Evolutionary conservation across 345 rosid species (phyloP), one percentile per base, ranked within the genome.

Genomic region (Eucalyptus paniculata): DNA sequence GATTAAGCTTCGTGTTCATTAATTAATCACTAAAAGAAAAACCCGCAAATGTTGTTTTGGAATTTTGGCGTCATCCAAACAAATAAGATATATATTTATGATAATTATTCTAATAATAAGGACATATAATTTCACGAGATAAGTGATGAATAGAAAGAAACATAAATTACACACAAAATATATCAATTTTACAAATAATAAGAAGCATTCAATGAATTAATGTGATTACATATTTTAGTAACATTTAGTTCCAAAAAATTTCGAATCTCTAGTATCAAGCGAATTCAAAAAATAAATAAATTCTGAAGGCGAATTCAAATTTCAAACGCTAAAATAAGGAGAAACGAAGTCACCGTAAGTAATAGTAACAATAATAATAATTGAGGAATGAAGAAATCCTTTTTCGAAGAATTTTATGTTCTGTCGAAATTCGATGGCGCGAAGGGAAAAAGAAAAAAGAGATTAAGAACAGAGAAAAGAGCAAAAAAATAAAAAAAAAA

Each of bases 31-130:
- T 17, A 17, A 69, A 69, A 67, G 21, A 32, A 69, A 34, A 18
- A 3, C 2, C 6, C 8, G 0, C 0, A 11, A 18, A 37, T 9
- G 15, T 11, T 19, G 2, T 19, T 5, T 34, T 72, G 14, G 4
- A 19, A 72, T 34, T 2, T 3, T 2, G 5, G 8, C n/a, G 24
- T 34, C 14, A 37, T 69, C 40, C 37, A 12, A 37, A 3, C 1
- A 0, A 5, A 72, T 9, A 37, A 37, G 5, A 34, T 3, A 9
- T 18, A 10, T 18, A 37, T 3, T 10, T 34, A 18, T 37, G 7
- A 19, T 4, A 17, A 17, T 69, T 32, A 9, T 69, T 32, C 13
- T 69, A 32, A 32, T 2, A 32, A 17, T 9, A 32, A 69, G 2
- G 12, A 32, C 40, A 16, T 37, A 9, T 69, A 69, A 69, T 69